Evolutionary conservation across 345 rosid genomes (phyloP), one percentile per base, ranked within the genome.

Genomic region (Populus alba): DNA sequence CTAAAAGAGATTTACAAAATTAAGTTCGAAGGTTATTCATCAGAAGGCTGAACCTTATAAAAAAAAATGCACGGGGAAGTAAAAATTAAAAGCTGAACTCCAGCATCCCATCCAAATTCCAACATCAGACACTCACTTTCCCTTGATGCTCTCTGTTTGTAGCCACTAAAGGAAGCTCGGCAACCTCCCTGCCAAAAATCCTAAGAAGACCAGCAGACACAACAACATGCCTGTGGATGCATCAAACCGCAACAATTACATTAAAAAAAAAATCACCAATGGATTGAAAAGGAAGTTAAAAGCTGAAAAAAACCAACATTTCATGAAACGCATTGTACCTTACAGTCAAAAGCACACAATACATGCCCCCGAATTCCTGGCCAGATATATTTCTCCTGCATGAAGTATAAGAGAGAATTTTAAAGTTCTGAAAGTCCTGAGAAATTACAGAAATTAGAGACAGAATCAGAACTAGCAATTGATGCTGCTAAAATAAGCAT

Each of bases 81-180:
- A n/a, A 31, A n/a, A 3, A 37, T 0, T 5, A 31, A 65, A 47
- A 17, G 45, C 1, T 49, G 33, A 33, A 69, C 10, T 7, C 18
- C 12, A 59, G n/a, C 39, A 25, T n/a, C 11, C 70, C 75, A 38
- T 53, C 7, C 31, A 39, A 23, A 22, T 47, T 47, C 16, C 17
- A 47, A 47, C 51, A 41, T 45, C 49, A 71, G 20, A 77, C 25
- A 77, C 86, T 87, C 85, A 97, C 99, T 84, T 90, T 90, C 83
- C 99, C 99, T 80, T 92, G 98, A 84, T 90, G 89, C 81, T 91
- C 94, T 87, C 93, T 80, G 77, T 89, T 85, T 15, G 99, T 97
- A 33, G 99, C 99, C 43, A 97, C 98, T 59, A 96, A 87, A 77
- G 99, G 99, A 75, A 96, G 98, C 85, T 96, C 99, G 27, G 98